These are phyloP conservation scores for Stagonosporopsis rhizophila DNA, from an alignment of 2,329 filamentous ascomycete species.

Conservation along the genomic window DNA sequence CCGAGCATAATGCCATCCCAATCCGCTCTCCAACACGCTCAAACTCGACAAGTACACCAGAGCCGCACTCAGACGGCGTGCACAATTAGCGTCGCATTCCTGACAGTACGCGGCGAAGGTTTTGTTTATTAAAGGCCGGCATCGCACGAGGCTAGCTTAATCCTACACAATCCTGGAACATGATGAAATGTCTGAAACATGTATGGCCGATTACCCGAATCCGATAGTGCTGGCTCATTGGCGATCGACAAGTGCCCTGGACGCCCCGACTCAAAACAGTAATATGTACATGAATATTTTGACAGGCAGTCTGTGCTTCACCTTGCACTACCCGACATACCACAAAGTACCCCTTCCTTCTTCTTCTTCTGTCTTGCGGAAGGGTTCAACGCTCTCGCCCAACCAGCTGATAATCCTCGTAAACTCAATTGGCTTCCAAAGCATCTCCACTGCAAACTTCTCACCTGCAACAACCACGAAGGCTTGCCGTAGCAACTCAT, in stretches of 20 bases:
- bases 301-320: constrained; percentile 14
- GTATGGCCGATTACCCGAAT: constrained; percentile 19
- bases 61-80: not conserved
- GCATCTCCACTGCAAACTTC: constrained; percentile 42
- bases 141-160: constrained; percentile 14
- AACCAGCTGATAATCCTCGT: constrained; percentile 40
- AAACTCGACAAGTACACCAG: constrained; percentile 7
- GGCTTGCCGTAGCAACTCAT: constrained; percentile 44
- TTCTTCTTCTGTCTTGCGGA: constrained; percentile 38
- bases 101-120: constrained; percentile 9
- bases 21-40: not conserved
- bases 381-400: constrained; percentile 35
- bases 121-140: constrained; percentile 6
- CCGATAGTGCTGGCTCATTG: constrained; percentile 16
- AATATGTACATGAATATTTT: constrained; percentile 17
- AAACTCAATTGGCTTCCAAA: constrained; percentile 43
- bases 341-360: constrained; percentile 36
- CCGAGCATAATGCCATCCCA: constrained; percentile 5
- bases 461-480: constrained; percentile 43
- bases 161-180: constrained; percentile 22
- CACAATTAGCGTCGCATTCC: constrained; percentile 11
- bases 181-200: constrained; percentile 19
- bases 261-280: constrained; percentile 15
- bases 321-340: constrained; percentile 32
- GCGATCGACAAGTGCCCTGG: constrained; percentile 16